phyloP scores from a whole-genome alignment of 495 filamentous ascomycete species.

The Penicillium ucsense region DNA sequence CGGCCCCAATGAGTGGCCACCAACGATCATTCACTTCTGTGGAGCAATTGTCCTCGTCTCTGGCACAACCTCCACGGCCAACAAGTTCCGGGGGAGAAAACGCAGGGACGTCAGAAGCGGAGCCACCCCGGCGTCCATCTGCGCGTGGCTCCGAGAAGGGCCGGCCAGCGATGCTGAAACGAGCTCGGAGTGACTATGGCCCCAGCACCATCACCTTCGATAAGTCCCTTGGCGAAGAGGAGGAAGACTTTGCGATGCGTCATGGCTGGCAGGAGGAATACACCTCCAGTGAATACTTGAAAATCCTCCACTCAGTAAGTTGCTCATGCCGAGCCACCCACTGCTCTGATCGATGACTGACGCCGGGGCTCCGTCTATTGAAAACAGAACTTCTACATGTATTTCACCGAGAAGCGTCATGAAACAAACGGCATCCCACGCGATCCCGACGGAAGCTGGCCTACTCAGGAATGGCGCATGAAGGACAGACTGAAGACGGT shows the following conservation, averaged over 20 bases:
- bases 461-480: slow-evolving; percentile 91
- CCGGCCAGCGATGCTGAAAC: slow-evolving; percentile 48
- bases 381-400: slow-evolving; percentile 77
- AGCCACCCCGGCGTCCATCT: slow-evolving; percentile 17
- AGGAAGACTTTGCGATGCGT: slow-evolving; percentile 46
- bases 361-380: not conserved
- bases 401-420: slow-evolving; percentile 94
- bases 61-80: slow-evolving; percentile 18
- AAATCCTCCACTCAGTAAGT: slow-evolving; percentile 48
- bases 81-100: slow-evolving; percentile 30
- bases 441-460: slow-evolving; percentile 45
- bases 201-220: slow-evolving; percentile 31
- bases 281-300: slow-evolving; percentile 47
- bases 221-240: slow-evolving; percentile 26
- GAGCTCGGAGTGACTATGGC: slow-evolving; percentile 66
- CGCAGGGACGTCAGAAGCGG: slow-evolving; percentile 9
- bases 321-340: not conserved
- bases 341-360: slow-evolving; percentile 5
- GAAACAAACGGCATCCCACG: slow-evolving; percentile 93
- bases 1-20: slow-evolving; percentile 25
- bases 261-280: slow-evolving; percentile 58
- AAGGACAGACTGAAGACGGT: slow-evolving; percentile 93
- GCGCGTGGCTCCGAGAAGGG: slow-evolving; percentile 27
- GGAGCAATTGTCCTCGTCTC: slow-evolving; percentile 20
- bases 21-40: slow-evolving; percentile 32